Evolutionary conservation across 2,329 filamentous ascomycete genomes (phyloP).

Genomic region (Beauveria bassiana): DNA sequence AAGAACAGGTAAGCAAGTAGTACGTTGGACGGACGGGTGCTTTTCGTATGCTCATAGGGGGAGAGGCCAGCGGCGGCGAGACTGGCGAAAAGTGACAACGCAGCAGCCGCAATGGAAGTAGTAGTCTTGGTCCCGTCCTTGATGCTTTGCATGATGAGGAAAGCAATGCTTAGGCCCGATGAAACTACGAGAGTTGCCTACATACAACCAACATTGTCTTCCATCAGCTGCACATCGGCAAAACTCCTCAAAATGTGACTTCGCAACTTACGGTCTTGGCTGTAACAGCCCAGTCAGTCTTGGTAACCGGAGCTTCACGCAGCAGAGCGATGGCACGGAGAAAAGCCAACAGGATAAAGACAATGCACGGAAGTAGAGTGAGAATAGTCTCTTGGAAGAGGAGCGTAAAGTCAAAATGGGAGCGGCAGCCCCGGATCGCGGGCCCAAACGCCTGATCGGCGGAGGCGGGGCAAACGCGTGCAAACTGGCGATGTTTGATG

Average conservation of each 20-base stretch:
- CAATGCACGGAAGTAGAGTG: constrained; percentile 1
- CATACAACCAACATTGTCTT: not conserved
- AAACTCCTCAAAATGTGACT: not conserved
- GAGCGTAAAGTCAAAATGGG: constrained; percentile 14
- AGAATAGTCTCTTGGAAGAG: constrained; percentile 14
- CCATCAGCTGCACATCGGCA: not conserved
- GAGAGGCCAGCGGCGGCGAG: not conserved
- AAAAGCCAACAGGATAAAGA: not conserved
- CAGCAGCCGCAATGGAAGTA: not conserved
- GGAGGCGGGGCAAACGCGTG: not conserved
- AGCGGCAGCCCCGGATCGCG: not conserved
- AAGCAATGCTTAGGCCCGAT: not conserved
- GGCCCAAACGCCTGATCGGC: not conserved
- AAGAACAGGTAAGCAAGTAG: not conserved
- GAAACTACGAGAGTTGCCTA: not conserved
- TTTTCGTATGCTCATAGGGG: not conserved
- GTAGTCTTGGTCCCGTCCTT: not conserved
- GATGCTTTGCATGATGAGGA: not conserved
- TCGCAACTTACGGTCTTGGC: not conserved
- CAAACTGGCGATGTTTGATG: not conserved
- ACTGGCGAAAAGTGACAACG: not conserved
- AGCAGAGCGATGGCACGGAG: not conserved
- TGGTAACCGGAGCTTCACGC: not conserved
- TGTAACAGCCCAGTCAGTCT: not conserved
- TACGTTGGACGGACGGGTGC: not conserved